Base-by-base conservation (phyloP, 306 rosid species). In the Mimosa pudica region DNA sequence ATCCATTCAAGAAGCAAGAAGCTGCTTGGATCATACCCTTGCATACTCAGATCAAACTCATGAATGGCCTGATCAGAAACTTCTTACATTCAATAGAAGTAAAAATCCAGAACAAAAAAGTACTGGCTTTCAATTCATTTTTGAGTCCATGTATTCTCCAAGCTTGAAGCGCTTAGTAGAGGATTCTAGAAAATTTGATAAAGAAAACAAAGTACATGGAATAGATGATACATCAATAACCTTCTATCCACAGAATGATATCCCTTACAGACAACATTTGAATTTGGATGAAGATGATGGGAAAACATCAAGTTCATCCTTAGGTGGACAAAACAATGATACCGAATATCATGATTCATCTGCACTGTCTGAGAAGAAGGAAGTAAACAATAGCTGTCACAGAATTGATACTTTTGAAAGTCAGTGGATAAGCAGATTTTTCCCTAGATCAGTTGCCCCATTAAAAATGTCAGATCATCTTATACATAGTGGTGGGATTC, bases 371-470 rank as follows among this genome's bases (percentile, higher is more conserved):
- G 86, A 83, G 68, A 85, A 70, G 57, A 90, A 81, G 85, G 84
- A 73, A 48, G 78, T 80, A 24, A 81, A 75, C 18, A 73, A 81
- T 16, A 44, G 49, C 79, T 47, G 46, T 84, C 72, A 44, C 77
- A 71, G 72, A 72, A 87, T 79, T 55, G 84, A 82, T 70, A 79
- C 82, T 75, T 70, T 73, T 41, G 80, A 77, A 78, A 92, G 90
- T 81, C 76, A 83, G 71, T 95, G 97, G 98, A 87, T 92, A 85
- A 87, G 94, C 82, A 90, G 96, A 33, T 89, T 95, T 77, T 80
- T 81, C 58, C 58, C 88, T 13, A 92, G 89, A 82, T 14, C 74
- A 32, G 35, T 82, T 46, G 41, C 88, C 64, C 78, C 87, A 54
- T 48, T 82, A 64, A 49, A 51, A 64, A 66, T 67, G 58, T 58